Base-by-base conservation (phyloP, 768 basidiomycete species). In the Mycena polygramma region DNA sequence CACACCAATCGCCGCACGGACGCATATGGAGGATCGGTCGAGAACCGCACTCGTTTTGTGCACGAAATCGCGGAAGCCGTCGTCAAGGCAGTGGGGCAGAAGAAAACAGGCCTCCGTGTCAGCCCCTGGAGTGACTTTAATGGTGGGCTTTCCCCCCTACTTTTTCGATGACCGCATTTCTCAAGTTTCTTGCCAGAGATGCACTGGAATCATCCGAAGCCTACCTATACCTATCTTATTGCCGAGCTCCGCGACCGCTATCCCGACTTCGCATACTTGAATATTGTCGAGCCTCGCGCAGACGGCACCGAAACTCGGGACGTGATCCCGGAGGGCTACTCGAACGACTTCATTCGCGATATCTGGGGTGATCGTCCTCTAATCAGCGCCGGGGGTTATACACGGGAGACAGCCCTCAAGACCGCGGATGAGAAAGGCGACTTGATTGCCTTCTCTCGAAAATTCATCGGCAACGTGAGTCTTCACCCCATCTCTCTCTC, bases 31-130 rank as follows among this genome's bases (percentile, higher is more conserved):
- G 68, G 68, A 9, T 39, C 45, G 20, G 73, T 86, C 55, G 82
- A 86, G 75, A 85, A 85, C 67, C 79, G 89, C 15, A 75, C 81
- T 2, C 78, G 84, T 11, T 89, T 90, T 75, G 58, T 77, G 0
- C 78, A 85, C 20, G 84, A 86, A 69, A 79, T 87, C 30, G 73
- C 83, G 26, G 76, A 83, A 17, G 83, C 83, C 7, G 76, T 88
- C 20, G 72, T 73, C 22, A 73, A 79, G 0, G 82, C 84, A 0
- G 77, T 88, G 53, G 89, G 88, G 4, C 73, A 78, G 49, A 82
- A 86, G 24, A 79, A 79, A 6, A 79, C 82, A 7, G 41, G 41
- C 41, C 41, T 41, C 2, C 41, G 41, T 2, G 15, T 41, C 41
- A 41, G 41, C 41, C 41, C 41, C 9, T 41, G 41, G 41, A 41